Percentiles rank a stretch among this genome's conserved stretches.
Conservation (phyloP, 768 basidiomycete species). For the Xerocomellus amylosporus region DNA sequence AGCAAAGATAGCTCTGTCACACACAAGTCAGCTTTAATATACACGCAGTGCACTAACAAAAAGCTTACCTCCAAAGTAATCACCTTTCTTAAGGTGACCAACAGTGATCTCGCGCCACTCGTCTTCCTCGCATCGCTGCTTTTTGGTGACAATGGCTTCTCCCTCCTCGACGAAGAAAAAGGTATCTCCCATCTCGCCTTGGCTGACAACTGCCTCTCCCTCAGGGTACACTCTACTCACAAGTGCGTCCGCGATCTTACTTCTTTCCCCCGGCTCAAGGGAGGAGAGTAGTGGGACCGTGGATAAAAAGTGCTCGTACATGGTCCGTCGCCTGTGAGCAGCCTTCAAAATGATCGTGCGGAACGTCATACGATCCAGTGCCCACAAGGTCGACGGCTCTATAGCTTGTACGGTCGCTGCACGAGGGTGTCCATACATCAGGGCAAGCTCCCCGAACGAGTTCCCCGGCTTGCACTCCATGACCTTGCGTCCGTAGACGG, state of each 20-base stretch:
- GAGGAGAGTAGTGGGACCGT: constrained; percentile 85
- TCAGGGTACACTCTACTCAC: constrained; percentile 78
- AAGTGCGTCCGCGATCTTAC: constrained; percentile 96
- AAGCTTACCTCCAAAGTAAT: constrained; percentile 93
- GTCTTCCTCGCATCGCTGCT: constrained; percentile 55
- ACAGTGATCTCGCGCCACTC: constrained; percentile 65
- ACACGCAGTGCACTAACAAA: background rate
- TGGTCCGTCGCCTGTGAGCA: constrained; percentile 84
- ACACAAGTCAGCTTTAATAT: constrained; percentile 3
- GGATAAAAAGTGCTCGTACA: constrained; percentile 96
- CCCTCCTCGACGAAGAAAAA: constrained; percentile 99
- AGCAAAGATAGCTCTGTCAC: constrained; percentile 83
- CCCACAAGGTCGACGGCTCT: constrained; percentile 84
- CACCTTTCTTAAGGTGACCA: constrained; percentile 78
- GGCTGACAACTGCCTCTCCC: constrained; percentile 82
- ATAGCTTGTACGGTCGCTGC: constrained; percentile 91
- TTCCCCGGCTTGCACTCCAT: constrained; percentile 79
- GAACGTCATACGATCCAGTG: constrained; percentile 96
- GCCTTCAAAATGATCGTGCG: constrained; percentile 95
- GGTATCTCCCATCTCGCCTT: constrained; percentile 95
- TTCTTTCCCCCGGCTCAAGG: constrained; percentile 82
- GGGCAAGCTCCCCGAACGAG: constrained; percentile 92
- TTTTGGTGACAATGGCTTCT: constrained; percentile 82
- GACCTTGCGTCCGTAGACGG: constrained; percentile 76
- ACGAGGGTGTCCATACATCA: constrained; percentile 98